phyloP scores from a whole-genome alignment of 2,329 filamentous ascomycete genomes.

The Lachnellula hyalina region DNA sequence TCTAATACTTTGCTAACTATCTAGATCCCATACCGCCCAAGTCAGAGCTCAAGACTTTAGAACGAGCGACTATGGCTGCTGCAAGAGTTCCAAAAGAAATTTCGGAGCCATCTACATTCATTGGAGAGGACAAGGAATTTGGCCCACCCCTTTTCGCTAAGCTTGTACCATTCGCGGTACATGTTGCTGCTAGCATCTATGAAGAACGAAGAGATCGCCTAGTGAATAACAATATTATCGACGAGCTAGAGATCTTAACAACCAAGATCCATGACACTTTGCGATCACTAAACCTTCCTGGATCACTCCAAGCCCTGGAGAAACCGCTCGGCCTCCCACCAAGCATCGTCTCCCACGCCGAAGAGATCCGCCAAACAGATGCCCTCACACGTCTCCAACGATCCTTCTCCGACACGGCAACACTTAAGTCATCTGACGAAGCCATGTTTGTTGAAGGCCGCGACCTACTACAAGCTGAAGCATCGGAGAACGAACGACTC shows the following conservation, averaged over 20 bases:
- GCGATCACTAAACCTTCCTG: conserved; percentile 79
- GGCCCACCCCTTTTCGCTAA: conserved; percentile 84
- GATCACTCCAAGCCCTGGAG: conserved; percentile 88
- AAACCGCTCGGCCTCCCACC: conserved; percentile 89
- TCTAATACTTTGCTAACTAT: conserved; percentile 28
- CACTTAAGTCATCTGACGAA: conserved; percentile 75
- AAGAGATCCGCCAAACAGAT: conserved; percentile 89
- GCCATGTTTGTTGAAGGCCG: conserved; percentile 79
- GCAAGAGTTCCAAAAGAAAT: conserved; percentile 77
- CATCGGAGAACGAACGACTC: conserved; percentile 73
- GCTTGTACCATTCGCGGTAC: conserved; percentile 91
- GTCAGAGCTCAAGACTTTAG: conserved; percentile 77
- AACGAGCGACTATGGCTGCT: conserved; percentile 83
- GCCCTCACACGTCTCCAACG: conserved; percentile 71
- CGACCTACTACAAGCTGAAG: conserved; percentile 70
- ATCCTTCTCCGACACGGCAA: conserved; percentile 84
- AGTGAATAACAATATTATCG: conserved; percentile 81
- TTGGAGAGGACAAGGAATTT: conserved; percentile 76
- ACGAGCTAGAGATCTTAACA: conserved; percentile 76
- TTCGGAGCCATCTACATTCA: conserved; percentile 68
- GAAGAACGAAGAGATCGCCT: conserved; percentile 86
- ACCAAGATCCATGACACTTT: conserved; percentile 73
- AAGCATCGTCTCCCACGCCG: conserved; percentile 79
- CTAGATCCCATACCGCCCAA: conserved; percentile 76
- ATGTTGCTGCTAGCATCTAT: conserved; percentile 92